Base-by-base conservation (phyloP, 2,329 filamentous ascomycete genomes). In the Rhinocladiella mackenziei region DNA sequence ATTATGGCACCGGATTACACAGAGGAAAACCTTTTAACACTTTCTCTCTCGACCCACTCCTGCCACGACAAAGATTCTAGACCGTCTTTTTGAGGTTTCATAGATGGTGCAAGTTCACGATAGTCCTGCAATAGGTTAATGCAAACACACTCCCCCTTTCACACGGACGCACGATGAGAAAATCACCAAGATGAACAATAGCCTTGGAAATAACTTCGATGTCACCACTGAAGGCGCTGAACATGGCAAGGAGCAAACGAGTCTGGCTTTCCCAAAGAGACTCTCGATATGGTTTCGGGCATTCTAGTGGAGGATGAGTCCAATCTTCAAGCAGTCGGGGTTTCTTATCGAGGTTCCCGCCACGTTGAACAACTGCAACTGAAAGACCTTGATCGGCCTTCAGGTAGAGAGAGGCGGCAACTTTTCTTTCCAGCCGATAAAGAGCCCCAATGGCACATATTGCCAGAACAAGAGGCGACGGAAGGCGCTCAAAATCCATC, bases 381-480 rank as follows among this genome's bases (percentile, higher is more conserved):
- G 32, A 34, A 13, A 51, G 44, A 8, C 37, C 44, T 28, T 51
- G 44, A 15, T 45, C 44, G 8, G 48, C 48, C 31, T 42, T 48
- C 29, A 38, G 29, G 18, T 45, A 51, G 26, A 51, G 22, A 10
- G 51, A 49, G 29, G 53, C 57, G 3, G 62, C 60, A 11, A 56
- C 53, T 14, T 59, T 60, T 15, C 61, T 57, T n/a, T 61, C 58
- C 6, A 64, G 48, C 6, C 38, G 56, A 41, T 63, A 64, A 2
- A 62, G 48, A 4, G 64, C 63, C 1, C 64, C 64, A 40, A 66
- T 62, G 11, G 62, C 60, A 34, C 62, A 65, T 31, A 66, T 65
- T 2, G 62, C 58, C 4, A 66, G 50, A 5, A 62, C 38, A 7
- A 66, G 43, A 2, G 61, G 60, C 15, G 58, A 57, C 11, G 61